A percentile compares a stretch with the other conserved stretches of the same genome.
phyloP scores from a whole-genome alignment of 495 filamentous ascomycete species.

The Astrothelium macrocarpum region DNA sequence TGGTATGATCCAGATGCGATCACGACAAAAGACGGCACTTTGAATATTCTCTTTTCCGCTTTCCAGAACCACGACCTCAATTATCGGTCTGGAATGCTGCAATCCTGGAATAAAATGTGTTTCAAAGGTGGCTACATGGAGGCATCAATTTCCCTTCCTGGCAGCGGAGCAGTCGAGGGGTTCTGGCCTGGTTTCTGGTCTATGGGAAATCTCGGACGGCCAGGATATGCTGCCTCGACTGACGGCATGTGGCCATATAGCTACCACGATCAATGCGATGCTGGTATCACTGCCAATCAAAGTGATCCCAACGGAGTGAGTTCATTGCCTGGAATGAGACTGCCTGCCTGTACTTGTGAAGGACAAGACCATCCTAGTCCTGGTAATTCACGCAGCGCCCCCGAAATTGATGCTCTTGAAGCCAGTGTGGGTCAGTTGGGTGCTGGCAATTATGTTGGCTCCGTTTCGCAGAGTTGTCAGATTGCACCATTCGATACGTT shows the following conservation, averaged over 20 bases:
- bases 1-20: constrained; percentile 78
- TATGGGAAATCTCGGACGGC: constrained; percentile 32
- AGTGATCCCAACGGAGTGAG: constrained; percentile 58
- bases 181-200: constrained; percentile 82
- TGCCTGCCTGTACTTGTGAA: constrained; percentile 60
- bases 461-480: constrained; percentile 63
- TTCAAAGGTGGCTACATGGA: constrained; percentile 70
- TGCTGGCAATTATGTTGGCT: constrained; percentile 42
- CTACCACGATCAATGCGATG: constrained; percentile 62
- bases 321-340: constrained; percentile 61
- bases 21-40: constrained; percentile 54
- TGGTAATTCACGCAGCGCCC: constrained; percentile 60
- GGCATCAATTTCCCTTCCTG: constrained; percentile 66
- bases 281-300: constrained; percentile 70
- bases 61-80: constrained; percentile 60
- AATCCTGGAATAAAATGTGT: constrained; percentile 73
- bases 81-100: constrained; percentile 73
- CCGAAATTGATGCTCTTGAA: constrained; percentile 71
- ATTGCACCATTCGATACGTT: constrained; percentile 68
- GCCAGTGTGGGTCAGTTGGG: constrained; percentile 51
- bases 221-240: constrained; percentile 29
- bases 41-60: constrained; percentile 57
- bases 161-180: constrained; percentile 55
- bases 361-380: constrained; percentile 59
- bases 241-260: constrained; percentile 54